Conservation (phyloP, 106 monocot genomes). For the Xerophyta viscosa region DNA sequence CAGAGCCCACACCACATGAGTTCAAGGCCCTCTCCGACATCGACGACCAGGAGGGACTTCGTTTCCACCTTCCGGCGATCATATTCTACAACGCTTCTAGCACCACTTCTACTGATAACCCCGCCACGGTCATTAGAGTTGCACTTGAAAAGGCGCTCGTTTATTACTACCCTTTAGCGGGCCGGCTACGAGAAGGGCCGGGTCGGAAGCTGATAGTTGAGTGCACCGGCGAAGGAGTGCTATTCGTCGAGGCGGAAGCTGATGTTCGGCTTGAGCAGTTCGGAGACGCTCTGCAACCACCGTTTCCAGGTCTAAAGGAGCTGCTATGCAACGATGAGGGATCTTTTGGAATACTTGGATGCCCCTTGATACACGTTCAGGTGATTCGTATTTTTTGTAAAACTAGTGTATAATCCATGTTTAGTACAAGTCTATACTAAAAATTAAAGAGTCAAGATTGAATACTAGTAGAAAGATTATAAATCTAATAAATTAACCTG, state of each 20-base stretch:
- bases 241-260: conserved; percentile 34
- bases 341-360: conserved; percentile 9
- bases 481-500: no score
- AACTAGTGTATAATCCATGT: no score
- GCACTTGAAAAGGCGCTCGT: conserved; percentile 35
- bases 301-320: conserved; percentile 21
- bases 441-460: no score
- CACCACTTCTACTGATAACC: conserved; percentile 10
- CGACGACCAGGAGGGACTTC: conserved; percentile 35
- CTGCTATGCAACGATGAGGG: conserved; percentile 19
- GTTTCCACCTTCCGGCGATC: conserved; percentile 23
- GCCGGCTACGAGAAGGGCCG: conserved; percentile 13
- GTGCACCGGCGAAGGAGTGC: conserved; percentile 34
- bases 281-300: conserved; percentile 12
- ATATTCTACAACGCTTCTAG: background rate
- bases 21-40: conserved; percentile 32
- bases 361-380: conserved; percentile 32
- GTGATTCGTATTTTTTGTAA: no score
- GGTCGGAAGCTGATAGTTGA: conserved; percentile 31
- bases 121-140: conserved; percentile 16
- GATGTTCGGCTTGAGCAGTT: conserved; percentile 18
- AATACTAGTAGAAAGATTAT: no score
- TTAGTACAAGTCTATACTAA: no score
- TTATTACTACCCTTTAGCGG: conserved; percentile 40
- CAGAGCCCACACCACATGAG: conserved; percentile 27